These are phyloP conservation scores for Kuraishia hungarica DNA, from an alignment of 805 yeast genomes.

Conservation along the genomic window DNA sequence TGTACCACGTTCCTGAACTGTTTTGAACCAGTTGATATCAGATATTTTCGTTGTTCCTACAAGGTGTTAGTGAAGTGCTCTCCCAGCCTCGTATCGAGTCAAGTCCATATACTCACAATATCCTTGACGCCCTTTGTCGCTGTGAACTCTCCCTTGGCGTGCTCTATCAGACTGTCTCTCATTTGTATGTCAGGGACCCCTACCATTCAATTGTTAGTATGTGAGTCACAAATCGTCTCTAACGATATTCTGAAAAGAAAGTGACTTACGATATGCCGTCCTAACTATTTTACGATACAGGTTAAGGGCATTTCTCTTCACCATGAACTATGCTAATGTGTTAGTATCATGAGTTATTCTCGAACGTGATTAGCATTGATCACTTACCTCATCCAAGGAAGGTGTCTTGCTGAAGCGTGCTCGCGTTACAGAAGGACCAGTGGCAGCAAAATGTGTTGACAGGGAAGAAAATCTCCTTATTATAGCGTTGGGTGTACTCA, in stretches of 20 bases:
- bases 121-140: constrained; percentile 16
- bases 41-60: constrained; percentile 16
- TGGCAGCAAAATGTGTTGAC: not conserved
- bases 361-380: not conserved
- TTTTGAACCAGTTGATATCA: constrained; percentile 22
- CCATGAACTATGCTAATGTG: constrained; percentile 16
- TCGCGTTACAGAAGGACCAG: not conserved
- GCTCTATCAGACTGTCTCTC: constrained; percentile 15
- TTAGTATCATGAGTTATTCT: not conserved
- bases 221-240: not conserved
- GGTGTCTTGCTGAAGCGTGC: constrained; percentile 21
- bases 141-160: constrained; percentile 23
- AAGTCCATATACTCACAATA: not conserved
- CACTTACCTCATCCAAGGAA: constrained; percentile 31
- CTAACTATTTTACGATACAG: constrained; percentile 24
- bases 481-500: not conserved
- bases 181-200: constrained; percentile 15
- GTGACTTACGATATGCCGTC: constrained; percentile 15
- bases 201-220: constrained; percentile 2
- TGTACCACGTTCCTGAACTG: constrained; percentile 22
- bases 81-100: not conserved
- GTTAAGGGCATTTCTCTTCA: constrained; percentile 17
- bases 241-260: not conserved
- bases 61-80: not conserved
- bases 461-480: not conserved